Conservation (phyloP, 306 rosid species). For the cucumber (Cucumis sativus) region Cucumber_9930_V3 NC_026655.2:24889001-24889500, state of each 20-base stretch:
- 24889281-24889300: conserved; percentile 25
- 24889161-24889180: neutral
- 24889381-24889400: neutral
- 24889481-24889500: conserved; percentile 90
- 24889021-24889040: conserved; percentile 91
- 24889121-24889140: neutral
- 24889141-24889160: neutral
- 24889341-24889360: neutral
- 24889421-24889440: conserved; percentile 74
- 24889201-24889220: neutral
- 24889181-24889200: neutral
- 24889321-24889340: conserved; percentile 50
- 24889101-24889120: neutral
- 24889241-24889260: neutral
- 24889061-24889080: neutral
- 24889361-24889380: neutral
- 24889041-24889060: conserved; percentile 77
- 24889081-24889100: neutral
- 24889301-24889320: conserved; percentile 52
- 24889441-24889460: conserved; percentile 88
- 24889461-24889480: conserved; percentile 92
- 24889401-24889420: conserved; percentile 36
- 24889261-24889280: neutral
- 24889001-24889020: conserved; percentile 74
- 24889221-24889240: neutral